phyloP scores from a whole-genome alignment of 768 basidiomycete species.

The Mycena floridula region DNA sequence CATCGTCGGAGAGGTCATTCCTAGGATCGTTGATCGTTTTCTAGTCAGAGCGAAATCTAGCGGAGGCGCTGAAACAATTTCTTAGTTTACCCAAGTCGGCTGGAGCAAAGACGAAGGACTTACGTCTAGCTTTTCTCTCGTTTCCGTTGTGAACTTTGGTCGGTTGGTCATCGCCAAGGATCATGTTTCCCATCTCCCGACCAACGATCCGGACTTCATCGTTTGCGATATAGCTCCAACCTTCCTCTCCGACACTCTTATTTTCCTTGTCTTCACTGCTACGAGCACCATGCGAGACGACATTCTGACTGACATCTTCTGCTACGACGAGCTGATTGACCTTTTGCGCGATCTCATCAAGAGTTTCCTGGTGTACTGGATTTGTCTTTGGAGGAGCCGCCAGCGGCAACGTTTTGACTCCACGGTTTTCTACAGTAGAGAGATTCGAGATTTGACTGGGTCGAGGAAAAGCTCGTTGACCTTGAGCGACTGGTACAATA shows the following conservation, averaged over 20 bases:
- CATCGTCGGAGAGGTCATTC: slow-evolving; percentile 43
- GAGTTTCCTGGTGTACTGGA: slow-evolving; percentile 32
- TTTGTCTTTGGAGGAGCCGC: slow-evolving; percentile 37
- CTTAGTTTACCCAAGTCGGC: no score
- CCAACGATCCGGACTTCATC: slow-evolving; percentile 28
- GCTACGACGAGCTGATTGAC: slow-evolving; percentile 32
- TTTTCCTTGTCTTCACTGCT: slow-evolving; percentile 32
- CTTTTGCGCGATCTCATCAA: slow-evolving; percentile 40
- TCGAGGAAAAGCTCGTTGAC: background rate
- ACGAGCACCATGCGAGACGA: slow-evolving; percentile 5
- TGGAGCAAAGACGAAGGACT: slow-evolving; percentile 19
- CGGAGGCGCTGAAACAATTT: slow-evolving; percentile 43
- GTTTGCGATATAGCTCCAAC: slow-evolving; percentile 31
- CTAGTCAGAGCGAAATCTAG: slow-evolving; percentile 45
- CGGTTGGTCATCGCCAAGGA: slow-evolving; percentile 20
- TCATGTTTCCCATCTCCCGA: slow-evolving; percentile 49
- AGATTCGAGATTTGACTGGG: background rate
- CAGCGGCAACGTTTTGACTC: slow-evolving; percentile 25
- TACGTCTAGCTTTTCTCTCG: slow-evolving; percentile 49
- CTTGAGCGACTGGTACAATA: slow-evolving; percentile 6
- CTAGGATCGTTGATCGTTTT: slow-evolving; percentile 38
- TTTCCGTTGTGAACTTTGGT: slow-evolving; percentile 17
- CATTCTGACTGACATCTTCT: slow-evolving; percentile 9
- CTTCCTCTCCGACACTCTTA: slow-evolving; percentile 25
- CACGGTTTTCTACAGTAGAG: no score